Conservation (phyloP, 73 alveolate species). For the Tetrahymena thermophila region DNA sequence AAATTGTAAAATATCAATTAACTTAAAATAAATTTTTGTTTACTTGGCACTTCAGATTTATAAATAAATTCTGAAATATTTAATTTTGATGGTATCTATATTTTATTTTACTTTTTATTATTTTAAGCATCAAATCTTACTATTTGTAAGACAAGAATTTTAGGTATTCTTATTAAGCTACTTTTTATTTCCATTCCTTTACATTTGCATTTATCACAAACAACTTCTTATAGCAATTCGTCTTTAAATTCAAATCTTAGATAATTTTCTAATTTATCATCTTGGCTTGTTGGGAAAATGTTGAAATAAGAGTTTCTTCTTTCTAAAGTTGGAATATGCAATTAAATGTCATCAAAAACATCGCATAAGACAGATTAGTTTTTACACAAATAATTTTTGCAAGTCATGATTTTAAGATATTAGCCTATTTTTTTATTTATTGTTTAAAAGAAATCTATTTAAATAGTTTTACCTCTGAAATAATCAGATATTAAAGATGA, state of each 20-base stretch:
- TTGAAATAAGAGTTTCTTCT: neutral
- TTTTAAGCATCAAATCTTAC: neutral
- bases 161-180: neutral
- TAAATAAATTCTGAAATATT: neutral
- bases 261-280: neutral
- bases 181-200: neutral
- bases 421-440: neutral
- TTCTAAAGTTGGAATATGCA: neutral
- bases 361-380: neutral
- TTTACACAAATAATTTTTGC: neutral
- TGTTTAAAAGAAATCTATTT: too few relatives aligned
- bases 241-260: neutral
- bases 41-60: neutral
- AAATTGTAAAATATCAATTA: neutral
- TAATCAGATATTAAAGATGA: neutral
- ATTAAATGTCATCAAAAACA: neutral
- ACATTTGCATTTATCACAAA: neutral
- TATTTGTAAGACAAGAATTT: neutral
- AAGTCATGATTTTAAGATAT: neutral
- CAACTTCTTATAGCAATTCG: neutral
- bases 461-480: neutral
- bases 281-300: neutral
- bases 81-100: neutral
- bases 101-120: neutral
- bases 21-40: neutral